Evolutionary conservation across 768 basidiomycete species (phyloP), one percentile per base, ranked within the genome.

Genomic region (Rhizopogon vesiculosus): DNA sequence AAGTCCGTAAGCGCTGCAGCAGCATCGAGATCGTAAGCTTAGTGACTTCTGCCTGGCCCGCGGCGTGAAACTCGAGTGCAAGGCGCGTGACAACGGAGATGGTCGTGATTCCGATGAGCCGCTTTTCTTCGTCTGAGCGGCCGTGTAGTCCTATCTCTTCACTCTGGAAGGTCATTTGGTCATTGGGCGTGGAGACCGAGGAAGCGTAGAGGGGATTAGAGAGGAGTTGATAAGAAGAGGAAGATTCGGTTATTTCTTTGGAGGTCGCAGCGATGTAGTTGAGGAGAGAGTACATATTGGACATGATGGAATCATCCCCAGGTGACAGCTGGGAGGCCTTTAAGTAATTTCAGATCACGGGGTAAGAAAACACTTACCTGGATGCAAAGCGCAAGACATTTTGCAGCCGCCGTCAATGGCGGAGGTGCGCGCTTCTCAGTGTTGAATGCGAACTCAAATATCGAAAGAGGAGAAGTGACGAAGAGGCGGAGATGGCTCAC

Each of bases 281-380:
- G 57, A 98, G 78, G 12, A 98, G 81, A 5, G 96, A 97, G 69
- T 98, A 98, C 85, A 98, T 89, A 61, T 94, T 92, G 3, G 95
- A 98, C 82, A 94, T 87, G 66, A 91, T 80, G 39, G 93, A 80
- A 65, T 94, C 93, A 60, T 93, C 90, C 42, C 90, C 91, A 15
- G 90, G 87, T 15, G 90, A 85, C 40, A 92, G 76, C 91, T 93
- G 57, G 40, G 42, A 39, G 9, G 58, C 49, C 22, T 55, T 60
- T 46, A 61, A 29, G 41, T 15, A 15, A 56, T 8, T 18, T 49
- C 42, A 35, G 10, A 56, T n/a, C 22, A 10, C 38, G 6, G 45
- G 31, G 31, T 13, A 28, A 51, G 3, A 8, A 44, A 2, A 38
- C 15, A 68, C 75, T 28, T 61, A 92, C 92, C 72, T 86, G 85